Conservation (phyloP, 495 filamentous ascomycete species). For the Trichoderma reesei region DNA sequence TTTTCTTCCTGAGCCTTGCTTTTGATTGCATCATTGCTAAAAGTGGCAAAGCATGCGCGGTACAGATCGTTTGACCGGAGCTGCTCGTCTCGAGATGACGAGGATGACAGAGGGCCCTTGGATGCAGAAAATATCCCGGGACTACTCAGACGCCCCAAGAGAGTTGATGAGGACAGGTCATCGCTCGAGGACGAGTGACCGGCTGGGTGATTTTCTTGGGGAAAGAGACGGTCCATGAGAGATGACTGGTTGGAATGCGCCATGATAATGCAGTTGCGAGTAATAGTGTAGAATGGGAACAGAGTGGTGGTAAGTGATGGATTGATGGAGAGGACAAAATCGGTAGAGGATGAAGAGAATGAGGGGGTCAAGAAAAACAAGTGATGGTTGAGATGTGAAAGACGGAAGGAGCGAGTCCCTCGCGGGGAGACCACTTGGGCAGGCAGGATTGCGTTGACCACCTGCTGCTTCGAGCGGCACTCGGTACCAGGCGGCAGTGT, state of each 20-base stretch:
- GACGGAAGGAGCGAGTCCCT: neutral
- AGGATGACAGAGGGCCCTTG: neutral
- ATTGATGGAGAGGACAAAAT: neutral
- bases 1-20: neutral
- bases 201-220: neutral
- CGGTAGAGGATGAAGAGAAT: neutral
- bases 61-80: neutral
- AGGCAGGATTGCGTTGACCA: too few relatives aligned
- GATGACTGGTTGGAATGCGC: neutral
- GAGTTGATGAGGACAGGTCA: neutral
- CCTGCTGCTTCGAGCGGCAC: too few relatives aligned
- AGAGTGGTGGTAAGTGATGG: neutral
- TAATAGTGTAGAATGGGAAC: neutral
- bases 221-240: neutral
- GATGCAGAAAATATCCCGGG: neutral
- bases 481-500: too few relatives aligned
- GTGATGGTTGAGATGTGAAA: neutral
- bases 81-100: neutral
- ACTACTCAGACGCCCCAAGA: neutral
- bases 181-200: neutral
- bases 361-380: too few relatives aligned
- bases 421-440: too few relatives aligned
- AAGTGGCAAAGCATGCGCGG: neutral
- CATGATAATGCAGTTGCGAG: neutral
- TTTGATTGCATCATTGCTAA: neutral